Percentiles rank a stretch among this genome's conserved stretches.
Evolutionary conservation across 768 basidiomycete species (phyloP).

Genomic region (Lentinus brumalis): DNA sequence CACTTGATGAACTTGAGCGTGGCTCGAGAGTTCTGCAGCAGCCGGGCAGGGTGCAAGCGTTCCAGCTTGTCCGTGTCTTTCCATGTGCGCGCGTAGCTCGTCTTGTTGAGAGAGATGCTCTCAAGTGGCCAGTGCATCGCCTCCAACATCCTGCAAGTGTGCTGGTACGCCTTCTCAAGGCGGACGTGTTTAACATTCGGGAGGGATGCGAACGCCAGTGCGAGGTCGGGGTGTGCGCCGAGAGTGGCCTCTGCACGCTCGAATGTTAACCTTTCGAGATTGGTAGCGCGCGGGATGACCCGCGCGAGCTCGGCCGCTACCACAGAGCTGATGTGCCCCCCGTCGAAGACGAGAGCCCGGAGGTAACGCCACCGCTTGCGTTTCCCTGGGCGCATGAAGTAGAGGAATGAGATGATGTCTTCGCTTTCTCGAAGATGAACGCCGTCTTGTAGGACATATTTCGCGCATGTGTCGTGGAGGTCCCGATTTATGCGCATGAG

Average conservation of each 20-base stretch:
- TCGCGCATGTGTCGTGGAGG: neutral
- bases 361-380: slow-evolving; percentile 1
- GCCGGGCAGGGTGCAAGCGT: neutral
- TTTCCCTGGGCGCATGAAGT: neutral
- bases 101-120: neutral
- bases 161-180: neutral
- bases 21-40: neutral
- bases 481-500: neutral
- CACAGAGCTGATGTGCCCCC: neutral
- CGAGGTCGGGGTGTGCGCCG: neutral
- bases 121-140: slow-evolving; percentile 3
- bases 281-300: neutral
- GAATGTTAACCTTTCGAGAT: neutral
- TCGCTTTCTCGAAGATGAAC: neutral
- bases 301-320: neutral
- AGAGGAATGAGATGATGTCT: neutral
- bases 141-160: slow-evolving; percentile 2
- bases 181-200: neutral
- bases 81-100: neutral
- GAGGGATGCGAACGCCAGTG: neutral
- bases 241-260: neutral
- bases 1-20: neutral
- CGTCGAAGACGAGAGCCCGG: neutral
- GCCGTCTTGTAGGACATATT: neutral
- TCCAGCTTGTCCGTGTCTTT: neutral